Percentiles rank a stretch among this genome's conserved stretches.
phyloP scores from a whole-genome alignment of 108 stramenopile species.

The Nitzschia sp. region DNA sequence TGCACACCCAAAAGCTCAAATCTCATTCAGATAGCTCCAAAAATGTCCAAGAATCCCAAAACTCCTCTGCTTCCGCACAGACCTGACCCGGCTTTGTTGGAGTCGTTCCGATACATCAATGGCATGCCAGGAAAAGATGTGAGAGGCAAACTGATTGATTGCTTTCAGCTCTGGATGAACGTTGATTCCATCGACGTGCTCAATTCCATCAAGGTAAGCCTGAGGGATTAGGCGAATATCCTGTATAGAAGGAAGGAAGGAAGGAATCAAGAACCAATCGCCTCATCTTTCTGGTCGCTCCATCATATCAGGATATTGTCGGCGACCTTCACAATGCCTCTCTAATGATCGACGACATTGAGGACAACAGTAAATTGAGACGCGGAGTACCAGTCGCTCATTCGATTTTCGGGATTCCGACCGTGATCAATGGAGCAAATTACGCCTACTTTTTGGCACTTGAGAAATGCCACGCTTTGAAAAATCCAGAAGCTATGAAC shows the following conservation, averaged over 20 bases:
- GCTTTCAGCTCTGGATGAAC: constrained; percentile 80
- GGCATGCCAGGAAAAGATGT: constrained; percentile 84
- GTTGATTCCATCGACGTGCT: constrained; percentile 47
- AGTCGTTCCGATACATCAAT: constrained; percentile 82
- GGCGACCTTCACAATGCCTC: constrained; percentile 92
- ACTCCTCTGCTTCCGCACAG: constrained; percentile 36
- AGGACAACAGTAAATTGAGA: constrained; percentile 91
- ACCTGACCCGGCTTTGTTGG: constrained; percentile 45
- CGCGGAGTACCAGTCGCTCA: constrained; percentile 94
- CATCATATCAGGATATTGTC: constrained; percentile 57
- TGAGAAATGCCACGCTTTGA: constrained; percentile 72
- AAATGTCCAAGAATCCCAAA: background rate
- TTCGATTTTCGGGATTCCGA: constrained; percentile 88
- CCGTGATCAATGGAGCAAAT: constrained; percentile 94
- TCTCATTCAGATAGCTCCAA: no score
- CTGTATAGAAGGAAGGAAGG: no score
- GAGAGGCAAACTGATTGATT: constrained; percentile 76
- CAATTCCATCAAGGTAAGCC: constrained; percentile 35
- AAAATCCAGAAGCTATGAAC: constrained; percentile 67
- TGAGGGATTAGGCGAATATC: background rate
- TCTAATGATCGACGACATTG: constrained; percentile 95
- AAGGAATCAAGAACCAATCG: background rate
- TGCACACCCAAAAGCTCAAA: no score
- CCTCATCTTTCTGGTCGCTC: background rate
- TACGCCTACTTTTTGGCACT: constrained; percentile 95